Evolutionary conservation across 139 green algal species (phyloP), one percentile per base, ranked within the genome.

Genomic region (Picocystis salinarum): DNA sequence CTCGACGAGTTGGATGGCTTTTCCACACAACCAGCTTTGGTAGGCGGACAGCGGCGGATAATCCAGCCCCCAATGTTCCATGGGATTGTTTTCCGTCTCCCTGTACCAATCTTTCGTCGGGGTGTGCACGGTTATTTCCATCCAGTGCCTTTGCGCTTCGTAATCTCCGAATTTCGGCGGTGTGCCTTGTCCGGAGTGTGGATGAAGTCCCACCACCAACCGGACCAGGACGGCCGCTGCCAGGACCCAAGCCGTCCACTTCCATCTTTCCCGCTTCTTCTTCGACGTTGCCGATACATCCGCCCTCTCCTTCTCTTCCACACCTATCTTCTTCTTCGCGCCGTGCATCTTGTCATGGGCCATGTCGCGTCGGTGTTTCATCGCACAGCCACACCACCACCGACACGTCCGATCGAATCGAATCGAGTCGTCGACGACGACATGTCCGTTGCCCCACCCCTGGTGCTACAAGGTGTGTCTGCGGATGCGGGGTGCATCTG

Each of bases 141-240:
- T 98, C 88, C 88, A 98, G 51, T 98, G 88, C 0, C 88, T 61
- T 62, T 98, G 88, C 5, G 88, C 88, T 47, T 98, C 88, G 50
- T 94, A 96, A 54, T 98, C 88, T 0, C 88, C 88, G 61, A 70
- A 95, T 28, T 69, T 79, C 6, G 88, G 88, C 2, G 79, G 64
- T 3, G 41, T 65, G 1, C 39, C 51, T 12, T 51, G 33, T 5
- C 84, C 74, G 20, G 81, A 91, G 36, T 92, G 91, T 1, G 62
- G 46, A 11, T 83, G 76, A 12, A 80, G 52, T 5, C 69, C 67
- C 1, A 80, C 50, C 0, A 60, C 46, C 2, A 80, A 40, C 1
- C 80, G 71, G 7, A 87, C 12, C 12, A 91, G 49, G 5, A 87
- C 2, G 1, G 75, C 71, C 7, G 10, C 36, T 7, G 36, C 36